Base-by-base conservation (phyloP, 2,329 filamentous ascomycete genomes). In the Penicillium sp. region DNA sequence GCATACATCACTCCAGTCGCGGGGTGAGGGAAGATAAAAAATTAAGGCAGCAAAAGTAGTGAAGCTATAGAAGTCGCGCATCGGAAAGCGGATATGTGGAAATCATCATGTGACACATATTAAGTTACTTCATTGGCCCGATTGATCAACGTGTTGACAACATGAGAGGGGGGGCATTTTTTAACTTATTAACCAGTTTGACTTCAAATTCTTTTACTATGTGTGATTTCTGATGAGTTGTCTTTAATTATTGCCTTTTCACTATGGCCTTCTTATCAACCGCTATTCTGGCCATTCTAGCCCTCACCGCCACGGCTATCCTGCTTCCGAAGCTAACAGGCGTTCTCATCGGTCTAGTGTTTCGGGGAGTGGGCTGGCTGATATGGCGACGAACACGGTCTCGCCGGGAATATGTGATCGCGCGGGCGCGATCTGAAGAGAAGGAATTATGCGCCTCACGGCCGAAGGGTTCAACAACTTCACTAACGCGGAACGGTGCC, bases 311-410 rank as follows among this genome's bases (percentile, higher is more conserved):
- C 42, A 68, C 72, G 47, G 68, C 67, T 25, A 56, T 73, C 48
- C 53, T 75, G 33, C 65, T 74, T 37, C 74, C 74, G 41, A 63
- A 67, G 55, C 61, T 74, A 42, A 64, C 67, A 55, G 68, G 69
- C 49, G 67, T 61, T 53, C 38, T 74, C 37, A 53, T 76, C 54
- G 69, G 69, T 35, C 49, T 71, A 40, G 63, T 68, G 33, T 75
- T 79, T 46, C 69, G 75, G 49, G 67, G 65, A 41, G 58, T 86
- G 22, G 88, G 87, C 59, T 88, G 80, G 77, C 82, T 83, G 61
- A 74, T 90, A 54, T 78, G 78, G 51, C 84, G 80, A 67, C 85
- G 84, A 69, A 88, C 87, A 0, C 82, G 84, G 17, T 85, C 84
- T 53, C 82, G 86, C 49, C 81, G 82, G 44, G 77, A 80, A 53